Percentiles rank a stretch among this genome's conserved stretches.
Evolutionary conservation across 805 yeast genomes (phyloP).

Genomic region (Spathaspora boniae): DNA sequence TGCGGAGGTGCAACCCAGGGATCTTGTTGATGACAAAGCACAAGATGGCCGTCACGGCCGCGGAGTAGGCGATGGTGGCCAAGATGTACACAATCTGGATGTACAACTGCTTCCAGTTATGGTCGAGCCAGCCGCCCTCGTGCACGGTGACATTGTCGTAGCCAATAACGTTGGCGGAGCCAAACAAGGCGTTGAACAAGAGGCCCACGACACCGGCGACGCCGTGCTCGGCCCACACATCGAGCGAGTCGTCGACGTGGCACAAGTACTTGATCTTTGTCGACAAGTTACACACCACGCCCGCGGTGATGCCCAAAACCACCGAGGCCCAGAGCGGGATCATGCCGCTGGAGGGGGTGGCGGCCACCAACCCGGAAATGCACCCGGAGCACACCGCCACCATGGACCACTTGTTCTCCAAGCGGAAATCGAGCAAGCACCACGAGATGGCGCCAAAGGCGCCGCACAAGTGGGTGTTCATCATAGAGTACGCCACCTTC

Average conservation of each 20-base stretch:
- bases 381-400: constrained; percentile 95
- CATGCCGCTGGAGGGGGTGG: constrained; percentile 91
- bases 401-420: constrained; percentile 88
- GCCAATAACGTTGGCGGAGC: constrained; percentile 82
- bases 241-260: constrained; percentile 87
- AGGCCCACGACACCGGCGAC: constrained; percentile 91
- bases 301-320: constrained; percentile 76
- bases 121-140: constrained; percentile 88
- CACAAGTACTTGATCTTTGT: constrained; percentile 81
- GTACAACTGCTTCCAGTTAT: constrained; percentile 87
- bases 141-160: constrained; percentile 84
- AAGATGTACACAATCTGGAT: constrained; percentile 80
- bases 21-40: constrained; percentile 71
- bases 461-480: constrained; percentile 89
- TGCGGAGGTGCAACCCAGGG: constrained; percentile 80
- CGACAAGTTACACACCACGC: constrained; percentile 82
- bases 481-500: constrained; percentile 82
- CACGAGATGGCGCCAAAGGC: constrained; percentile 89
- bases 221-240: constrained; percentile 98
- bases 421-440: constrained; percentile 85
- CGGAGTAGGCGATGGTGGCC: constrained; percentile 73
- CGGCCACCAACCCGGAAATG: constrained; percentile 94
- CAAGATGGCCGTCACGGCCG: constrained; percentile 71
- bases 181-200: constrained; percentile 85
- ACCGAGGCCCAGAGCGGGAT: constrained; percentile 92